Conservation (phyloP, 768 basidiomycete species). For the Boletus reticuloceps region DNA sequence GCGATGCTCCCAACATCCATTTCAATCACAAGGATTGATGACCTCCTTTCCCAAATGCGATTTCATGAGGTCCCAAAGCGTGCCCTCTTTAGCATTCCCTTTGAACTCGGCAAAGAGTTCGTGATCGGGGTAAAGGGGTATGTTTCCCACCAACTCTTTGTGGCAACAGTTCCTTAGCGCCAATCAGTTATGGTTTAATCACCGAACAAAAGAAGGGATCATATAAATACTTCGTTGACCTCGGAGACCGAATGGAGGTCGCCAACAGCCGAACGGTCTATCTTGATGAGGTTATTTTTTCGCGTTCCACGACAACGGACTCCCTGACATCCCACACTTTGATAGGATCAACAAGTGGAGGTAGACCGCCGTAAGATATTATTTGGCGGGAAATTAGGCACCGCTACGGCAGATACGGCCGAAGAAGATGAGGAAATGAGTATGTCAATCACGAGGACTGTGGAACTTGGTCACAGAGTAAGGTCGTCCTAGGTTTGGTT, state of each 20-base stretch:
- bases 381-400: conserved; percentile 38
- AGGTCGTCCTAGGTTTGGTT: not conserved
- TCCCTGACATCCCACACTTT: conserved; percentile 5
- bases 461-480: conserved; percentile 54
- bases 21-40: conserved; percentile 74
- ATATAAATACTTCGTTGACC: conserved; percentile 81
- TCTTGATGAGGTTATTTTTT: conserved; percentile 57
- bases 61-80: conserved; percentile 84
- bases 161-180: conserved; percentile 5
- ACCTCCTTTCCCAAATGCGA: conserved; percentile 75
- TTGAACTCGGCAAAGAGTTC: conserved; percentile 72
- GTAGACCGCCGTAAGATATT: conserved; percentile 24
- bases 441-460: conserved; percentile 40
- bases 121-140: conserved; percentile 82
- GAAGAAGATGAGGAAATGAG: conserved; percentile 40
- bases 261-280: conserved; percentile 68
- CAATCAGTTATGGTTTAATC: conserved; percentile 75
- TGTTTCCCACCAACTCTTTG: conserved; percentile 20
- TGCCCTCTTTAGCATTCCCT: conserved; percentile 75
- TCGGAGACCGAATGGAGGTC: conserved; percentile 75
- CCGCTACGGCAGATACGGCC: conserved; percentile 25
- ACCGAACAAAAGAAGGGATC: conserved; percentile 83
- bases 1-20: conserved; percentile 62
- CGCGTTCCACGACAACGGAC: not conserved
- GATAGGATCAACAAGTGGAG: conserved; percentile 29